Evolutionary conservation across 2,329 filamentous ascomycete species (phyloP), one percentile per base, ranked within the genome.

Genomic region (Aspergillus aculeatinus): DNA sequence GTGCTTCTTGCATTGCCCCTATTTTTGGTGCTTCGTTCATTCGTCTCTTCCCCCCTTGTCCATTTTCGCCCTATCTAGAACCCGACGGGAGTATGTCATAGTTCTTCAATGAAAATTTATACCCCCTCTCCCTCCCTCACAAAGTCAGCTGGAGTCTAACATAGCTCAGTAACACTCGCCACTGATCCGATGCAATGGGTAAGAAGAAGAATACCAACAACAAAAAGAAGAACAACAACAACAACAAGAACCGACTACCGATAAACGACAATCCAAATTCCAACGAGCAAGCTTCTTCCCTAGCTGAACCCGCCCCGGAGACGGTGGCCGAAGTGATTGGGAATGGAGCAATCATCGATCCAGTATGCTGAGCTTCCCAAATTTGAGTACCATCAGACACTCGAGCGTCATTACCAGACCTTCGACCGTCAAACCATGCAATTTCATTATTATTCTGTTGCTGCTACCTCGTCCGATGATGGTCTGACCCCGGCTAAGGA

Each of bases 301-400:
- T 59, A 57, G 50, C 62, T 51, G 63, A 69, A 56, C 63, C 69
- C 60, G 65, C 69, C 65, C 66, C 67, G 62, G 68, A 71, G 65
- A 65, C 70, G 65, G 66, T 69, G 63, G 66, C 68, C 65, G 68
- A 67, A 65, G 63, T 65, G 60, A 62, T 61, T 64, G 70, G 77
- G 71, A 67, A 79, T 79, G 77, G 68, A 65, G 58, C 53, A 55
- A 48, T 56, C 60, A 54, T 53, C 66, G 58, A 73, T 69, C 68
- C 69, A 76, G 78, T 80, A 80, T 75, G 78, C 77, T 72, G 61
- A 76, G 58, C 63, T 79, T 71, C 72, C 77, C 70, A 63, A 65
- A 59, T 80, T 73, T 71, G 63, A 75, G 65, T 80, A 80, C 71
- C 76, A 44, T 44, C 39, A 78, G 67, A 72, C 68, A 57, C 72